Evolutionary conservation across 2,329 filamentous ascomycete genomes (phyloP).

Genomic region (Claviceps fusiformis): DNA sequence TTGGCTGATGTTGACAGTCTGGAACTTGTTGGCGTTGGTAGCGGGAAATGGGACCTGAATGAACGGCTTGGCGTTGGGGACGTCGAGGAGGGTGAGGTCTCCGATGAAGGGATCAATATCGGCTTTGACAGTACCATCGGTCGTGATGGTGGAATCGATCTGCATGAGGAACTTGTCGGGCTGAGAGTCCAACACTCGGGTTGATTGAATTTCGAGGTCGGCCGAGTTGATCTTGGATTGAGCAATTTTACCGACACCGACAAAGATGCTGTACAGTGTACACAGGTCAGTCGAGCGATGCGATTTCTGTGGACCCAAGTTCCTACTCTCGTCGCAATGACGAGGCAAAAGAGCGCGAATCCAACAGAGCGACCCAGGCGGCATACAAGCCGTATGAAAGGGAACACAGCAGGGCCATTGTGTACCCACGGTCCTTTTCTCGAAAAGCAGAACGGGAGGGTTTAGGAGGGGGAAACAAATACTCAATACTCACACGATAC

Average conservation of each 20-base stretch:
- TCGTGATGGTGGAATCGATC: constrained; percentile 42
- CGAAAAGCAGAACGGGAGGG: not conserved
- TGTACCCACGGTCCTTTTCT: too few relatives aligned
- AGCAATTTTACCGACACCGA: constrained; percentile 41
- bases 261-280: constrained; percentile 37
- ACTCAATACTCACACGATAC: constrained; percentile 40
- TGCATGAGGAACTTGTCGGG: constrained; percentile 32
- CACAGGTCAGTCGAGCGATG: not conserved
- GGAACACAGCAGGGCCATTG: not conserved
- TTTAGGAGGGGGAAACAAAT: too few relatives aligned
- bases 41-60: constrained; percentile 36
- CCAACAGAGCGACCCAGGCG: too few relatives aligned
- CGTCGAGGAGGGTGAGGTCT: constrained; percentile 40
- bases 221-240: constrained; percentile 42
- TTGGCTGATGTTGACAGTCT: constrained; percentile 40
- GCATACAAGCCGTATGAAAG: not conserved
- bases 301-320: not conserved
- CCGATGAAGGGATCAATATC: constrained; percentile 36
- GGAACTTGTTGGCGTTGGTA: constrained; percentile 33
- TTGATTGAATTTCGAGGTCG: constrained; percentile 35
- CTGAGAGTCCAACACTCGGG: constrained; percentile 34
- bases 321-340: too few relatives aligned
- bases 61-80: constrained; percentile 33
- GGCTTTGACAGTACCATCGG: constrained; percentile 38
- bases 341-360: not conserved